Evolutionary conservation across 768 basidiomycete genomes (phyloP).

Genomic region (Chlorophyllum brunneum): DNA sequence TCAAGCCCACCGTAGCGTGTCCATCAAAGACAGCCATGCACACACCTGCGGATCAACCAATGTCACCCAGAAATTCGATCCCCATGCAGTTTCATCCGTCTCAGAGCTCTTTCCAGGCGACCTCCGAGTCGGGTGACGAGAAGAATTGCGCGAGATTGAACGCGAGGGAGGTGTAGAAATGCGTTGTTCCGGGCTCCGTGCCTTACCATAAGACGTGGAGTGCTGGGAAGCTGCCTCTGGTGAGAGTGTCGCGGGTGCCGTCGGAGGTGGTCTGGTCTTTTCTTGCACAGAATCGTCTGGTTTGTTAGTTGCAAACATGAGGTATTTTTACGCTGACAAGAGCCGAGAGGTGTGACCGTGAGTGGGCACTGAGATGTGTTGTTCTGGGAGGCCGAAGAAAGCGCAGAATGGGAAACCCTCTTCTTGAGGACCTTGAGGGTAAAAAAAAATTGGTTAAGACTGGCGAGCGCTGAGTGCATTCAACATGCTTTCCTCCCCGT

Average conservation of each 20-base stretch:
- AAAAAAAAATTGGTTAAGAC: not conserved
- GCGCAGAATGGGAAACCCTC: not conserved
- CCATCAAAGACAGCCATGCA: slow-evolving; percentile 17
- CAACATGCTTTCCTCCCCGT: slow-evolving; percentile 5
- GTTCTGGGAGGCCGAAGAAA: not conserved
- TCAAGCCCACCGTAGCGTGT: slow-evolving; percentile 6
- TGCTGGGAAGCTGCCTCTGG: slow-evolving; percentile 16
- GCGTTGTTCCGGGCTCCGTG: slow-evolving; percentile 15
- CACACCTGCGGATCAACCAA: slow-evolving; percentile 85
- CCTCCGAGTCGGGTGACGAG: slow-evolving; percentile 24
- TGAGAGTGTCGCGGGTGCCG: slow-evolving; percentile 13
- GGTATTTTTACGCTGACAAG: slow-evolving; percentile 1
- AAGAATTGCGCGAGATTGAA: slow-evolving; percentile 12
- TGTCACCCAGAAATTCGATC: slow-evolving; percentile 93
- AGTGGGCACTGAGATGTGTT: not conserved
- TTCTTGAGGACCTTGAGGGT: not conserved
- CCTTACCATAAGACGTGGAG: slow-evolving; percentile 21
- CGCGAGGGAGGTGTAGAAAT: not conserved
- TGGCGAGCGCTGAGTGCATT: not conserved
- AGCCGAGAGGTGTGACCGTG: not conserved
- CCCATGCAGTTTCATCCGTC: slow-evolving; percentile 62
- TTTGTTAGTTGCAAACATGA: slow-evolving; percentile 1
- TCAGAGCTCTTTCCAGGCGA: slow-evolving; percentile 26
- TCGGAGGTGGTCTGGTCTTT: slow-evolving; percentile 11
- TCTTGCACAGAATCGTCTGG: slow-evolving; percentile 3